Conservation (phyloP, 768 basidiomycete genomes). For the Pleurotus pulmonarius region DNA sequence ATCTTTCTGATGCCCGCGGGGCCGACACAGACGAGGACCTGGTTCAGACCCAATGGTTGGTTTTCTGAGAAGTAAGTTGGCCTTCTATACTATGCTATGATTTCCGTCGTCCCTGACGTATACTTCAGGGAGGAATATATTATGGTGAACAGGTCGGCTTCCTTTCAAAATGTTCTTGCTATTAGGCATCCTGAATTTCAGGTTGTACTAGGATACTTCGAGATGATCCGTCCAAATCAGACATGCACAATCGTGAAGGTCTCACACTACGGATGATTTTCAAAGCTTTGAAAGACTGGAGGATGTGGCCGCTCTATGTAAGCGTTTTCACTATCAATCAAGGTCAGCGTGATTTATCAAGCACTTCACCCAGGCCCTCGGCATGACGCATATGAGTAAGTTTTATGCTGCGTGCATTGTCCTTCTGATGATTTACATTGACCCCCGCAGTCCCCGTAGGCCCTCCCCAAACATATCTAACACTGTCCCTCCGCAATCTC, state of each 20-base stretch:
- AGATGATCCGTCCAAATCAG: constrained; percentile 63
- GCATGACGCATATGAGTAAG: constrained; percentile 50
- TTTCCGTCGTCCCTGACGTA: neutral
- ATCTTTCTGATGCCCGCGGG: constrained; percentile 59
- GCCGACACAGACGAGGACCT: constrained; percentile 61
- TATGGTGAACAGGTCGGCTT: constrained; percentile 48
- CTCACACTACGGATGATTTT: constrained; percentile 45
- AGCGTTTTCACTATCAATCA: neutral
- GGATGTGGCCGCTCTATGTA: constrained; percentile 62
- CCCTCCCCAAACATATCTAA: constrained; percentile 61
- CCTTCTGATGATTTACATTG: neutral
- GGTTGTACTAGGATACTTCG: constrained; percentile 40
- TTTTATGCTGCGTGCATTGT: neutral
- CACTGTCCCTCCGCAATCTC: constrained; percentile 55
- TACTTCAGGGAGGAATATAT: constrained; percentile 52
- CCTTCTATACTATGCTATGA: no score
- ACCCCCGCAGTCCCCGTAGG: constrained; percentile 45
- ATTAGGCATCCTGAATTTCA: neutral
- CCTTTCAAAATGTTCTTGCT: neutral
- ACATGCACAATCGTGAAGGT: constrained; percentile 74
- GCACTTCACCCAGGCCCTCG: no score
- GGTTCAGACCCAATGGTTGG: constrained; percentile 62
- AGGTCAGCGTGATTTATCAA: no score
- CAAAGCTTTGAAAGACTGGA: constrained; percentile 52
- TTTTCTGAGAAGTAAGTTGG: constrained; percentile 57